These are phyloP conservation scores for Bacidia rubella DNA, from an alignment of 495 filamentous ascomycete species.

Conservation along the genomic window DNA sequence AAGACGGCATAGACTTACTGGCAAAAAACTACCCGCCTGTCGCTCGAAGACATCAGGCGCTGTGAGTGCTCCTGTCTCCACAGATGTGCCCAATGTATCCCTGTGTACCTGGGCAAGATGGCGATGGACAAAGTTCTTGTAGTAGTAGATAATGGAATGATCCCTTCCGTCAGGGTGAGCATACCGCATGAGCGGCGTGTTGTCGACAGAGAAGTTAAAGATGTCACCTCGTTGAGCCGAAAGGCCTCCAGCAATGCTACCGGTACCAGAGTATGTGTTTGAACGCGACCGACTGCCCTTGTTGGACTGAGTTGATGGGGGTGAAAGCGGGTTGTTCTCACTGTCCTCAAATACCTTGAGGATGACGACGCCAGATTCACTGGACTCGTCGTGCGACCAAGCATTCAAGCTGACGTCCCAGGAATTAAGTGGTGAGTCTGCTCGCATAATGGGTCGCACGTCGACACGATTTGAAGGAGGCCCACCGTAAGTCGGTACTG, in stretches of 20 bases:
- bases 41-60: conserved; percentile 34
- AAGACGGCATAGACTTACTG: conserved; percentile 25
- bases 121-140: conserved; percentile 14
- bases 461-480: background rate
- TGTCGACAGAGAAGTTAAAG: conserved; percentile 10
- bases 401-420: background rate
- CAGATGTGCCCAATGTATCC: conserved; percentile 13
- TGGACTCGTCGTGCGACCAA: background rate
- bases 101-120: conserved; percentile 18
- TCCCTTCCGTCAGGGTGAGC: conserved; percentile 13
- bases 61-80: conserved; percentile 12
- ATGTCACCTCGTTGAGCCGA: conserved; percentile 8
- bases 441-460: background rate
- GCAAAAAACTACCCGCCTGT: conserved; percentile 35
- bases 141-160: conserved; percentile 14
- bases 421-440: background rate
- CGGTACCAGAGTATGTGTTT: background rate
- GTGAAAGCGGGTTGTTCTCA: conserved; percentile 21
- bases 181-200: conserved; percentile 14
- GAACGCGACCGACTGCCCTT: conserved; percentile 3
- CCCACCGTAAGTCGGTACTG: background rate
- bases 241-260: conserved; percentile 1
- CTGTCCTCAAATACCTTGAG: conserved; percentile 33
- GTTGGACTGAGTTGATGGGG: background rate
- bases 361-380: conserved; percentile 14